Base-by-base conservation (phyloP, 2,329 filamentous ascomycete species). In the Ophiocordyceps camponoti-floridani region DNA sequence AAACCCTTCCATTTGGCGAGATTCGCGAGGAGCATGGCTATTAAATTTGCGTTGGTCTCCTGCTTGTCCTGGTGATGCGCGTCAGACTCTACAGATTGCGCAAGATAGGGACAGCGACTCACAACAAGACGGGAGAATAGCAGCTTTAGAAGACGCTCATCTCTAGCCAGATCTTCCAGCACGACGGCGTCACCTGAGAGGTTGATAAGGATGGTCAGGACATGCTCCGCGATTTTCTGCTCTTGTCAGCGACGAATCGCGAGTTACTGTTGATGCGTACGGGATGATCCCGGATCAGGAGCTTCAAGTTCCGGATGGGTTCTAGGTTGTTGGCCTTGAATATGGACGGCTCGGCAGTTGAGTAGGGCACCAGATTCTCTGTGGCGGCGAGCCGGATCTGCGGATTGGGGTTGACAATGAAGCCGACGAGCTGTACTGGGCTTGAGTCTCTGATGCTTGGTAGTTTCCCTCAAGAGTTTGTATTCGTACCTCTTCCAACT, bases 11-110 rank as follows among this genome's bases (percentile, higher is more conserved):
- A 82, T 64, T 96, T 96, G 47, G 80, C 75, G 44, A 98, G 69
- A 57, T 98, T 98, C 59, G 91, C 87, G 23, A 96, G 72, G 13
- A 98, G 74, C 87, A 95, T 96, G 41, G 86, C 78, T 41, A 93
- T 66, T 38, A 91, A 73, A 56, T 95, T 83, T 44, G 85, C 86
- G 56, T 88, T 88, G 28, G 75, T 72, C 58, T 96, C 89, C 44
- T 81, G 77, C 4, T 75, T 67, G 53, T 77, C 73, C 81, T 85
- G 48, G 7, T 19, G 10, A 6, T 6, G 8, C 27, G 6, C 19
- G 14, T 41, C 19, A 31, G 26, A 2, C 3, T 8, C 19, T 18
- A 19, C 4, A 26, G 18, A 13, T 11, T 40, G 14, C 9, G 6
- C n/a, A 18, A 14, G 16, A 14, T 11, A 33, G 18, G 18, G 12